phyloP scores from a whole-genome alignment of 2,329 filamentous ascomycete species.

The Bertia moriformis region DNA sequence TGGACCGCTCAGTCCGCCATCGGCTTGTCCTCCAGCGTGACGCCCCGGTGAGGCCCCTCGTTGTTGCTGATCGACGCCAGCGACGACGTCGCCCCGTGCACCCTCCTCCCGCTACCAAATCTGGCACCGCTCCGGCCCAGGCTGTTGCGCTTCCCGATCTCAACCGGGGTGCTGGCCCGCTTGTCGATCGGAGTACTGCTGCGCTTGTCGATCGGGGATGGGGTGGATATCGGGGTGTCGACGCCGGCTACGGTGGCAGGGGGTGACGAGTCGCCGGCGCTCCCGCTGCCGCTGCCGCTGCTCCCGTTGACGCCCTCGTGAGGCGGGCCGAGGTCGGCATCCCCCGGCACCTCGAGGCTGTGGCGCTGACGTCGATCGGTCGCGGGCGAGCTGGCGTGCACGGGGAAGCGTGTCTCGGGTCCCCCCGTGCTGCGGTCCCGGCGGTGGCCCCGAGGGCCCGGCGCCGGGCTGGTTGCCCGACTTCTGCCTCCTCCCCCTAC shows the following conservation, averaged over 20 bases:
- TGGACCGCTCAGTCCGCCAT: constrained; percentile 25
- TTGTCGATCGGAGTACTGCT: constrained; percentile 8
- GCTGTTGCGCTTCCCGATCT: constrained; percentile 50
- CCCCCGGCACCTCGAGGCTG: constrained; percentile 70
- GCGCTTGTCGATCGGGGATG: constrained; percentile 8
- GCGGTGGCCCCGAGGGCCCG: constrained; percentile 47
- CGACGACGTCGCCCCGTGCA: constrained; percentile 17
- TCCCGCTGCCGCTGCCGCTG: constrained; percentile 5
- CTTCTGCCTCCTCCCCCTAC: constrained; percentile 37
- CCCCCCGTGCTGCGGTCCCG: constrained; percentile 67
- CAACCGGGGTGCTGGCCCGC: constrained; percentile 6
- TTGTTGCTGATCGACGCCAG: neutral
- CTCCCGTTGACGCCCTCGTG: constrained; percentile 8
- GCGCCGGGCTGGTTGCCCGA: constrained; percentile 61
- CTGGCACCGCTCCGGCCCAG: constrained; percentile 35
- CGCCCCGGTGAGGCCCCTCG: neutral
- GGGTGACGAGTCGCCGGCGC: neutral
- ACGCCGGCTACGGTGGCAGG: neutral
- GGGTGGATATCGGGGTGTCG: neutral
- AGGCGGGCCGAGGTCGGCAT: constrained; percentile 25
- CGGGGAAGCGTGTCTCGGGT: constrained; percentile 70
- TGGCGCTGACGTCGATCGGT: constrained; percentile 41
- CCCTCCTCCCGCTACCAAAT: constrained; percentile 36
- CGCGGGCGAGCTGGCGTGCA: constrained; percentile 50
- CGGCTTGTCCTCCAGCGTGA: constrained; percentile 29